These are phyloP conservation scores for Penicillium italicum DNA, from an alignment of 2,329 filamentous ascomycete species.

Conservation along the genomic window DNA sequence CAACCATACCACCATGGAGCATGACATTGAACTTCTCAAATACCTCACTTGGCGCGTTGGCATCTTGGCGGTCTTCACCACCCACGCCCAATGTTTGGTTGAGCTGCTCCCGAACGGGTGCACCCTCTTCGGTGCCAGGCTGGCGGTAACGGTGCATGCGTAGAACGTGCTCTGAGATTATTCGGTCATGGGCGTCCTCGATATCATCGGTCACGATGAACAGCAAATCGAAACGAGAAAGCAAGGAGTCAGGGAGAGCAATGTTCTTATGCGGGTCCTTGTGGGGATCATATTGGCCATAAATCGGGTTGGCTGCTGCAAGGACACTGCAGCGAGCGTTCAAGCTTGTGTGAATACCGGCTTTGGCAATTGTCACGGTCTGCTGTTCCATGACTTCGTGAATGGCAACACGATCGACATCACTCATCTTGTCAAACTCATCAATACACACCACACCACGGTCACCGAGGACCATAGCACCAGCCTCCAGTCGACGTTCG, in stretches of 20 bases:
- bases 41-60: constrained; percentile 74
- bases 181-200: constrained; percentile 84
- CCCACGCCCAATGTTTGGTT: constrained; percentile 84
- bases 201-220: constrained; percentile 99
- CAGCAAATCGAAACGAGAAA: constrained; percentile 96
- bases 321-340: constrained; percentile 96
- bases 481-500: constrained; percentile 88
- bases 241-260: constrained; percentile 87
- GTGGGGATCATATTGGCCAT: constrained; percentile 96
- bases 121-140: constrained; percentile 87
- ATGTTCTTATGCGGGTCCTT: constrained; percentile 99
- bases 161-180: constrained; percentile 92
- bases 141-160: constrained; percentile 96
- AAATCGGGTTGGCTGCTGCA: constrained; percentile 94
- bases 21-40: constrained; percentile 96
- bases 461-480: constrained; percentile 97
- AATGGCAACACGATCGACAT: constrained; percentile 94
- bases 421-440: constrained; percentile 99
- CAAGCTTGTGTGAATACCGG: constrained; percentile 93
- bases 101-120: constrained; percentile 83
- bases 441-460: constrained; percentile 98
- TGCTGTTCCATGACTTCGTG: constrained; percentile 99
- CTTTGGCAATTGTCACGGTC: constrained; percentile 97
- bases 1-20: constrained; percentile 89
- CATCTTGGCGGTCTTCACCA: constrained; percentile 68